A percentile compares a stretch with the other conserved stretches of the same genome.
Evolutionary conservation across 2,329 filamentous ascomycete genomes (phyloP).

Genomic region (Fusarium pseudograminearum): DNA sequence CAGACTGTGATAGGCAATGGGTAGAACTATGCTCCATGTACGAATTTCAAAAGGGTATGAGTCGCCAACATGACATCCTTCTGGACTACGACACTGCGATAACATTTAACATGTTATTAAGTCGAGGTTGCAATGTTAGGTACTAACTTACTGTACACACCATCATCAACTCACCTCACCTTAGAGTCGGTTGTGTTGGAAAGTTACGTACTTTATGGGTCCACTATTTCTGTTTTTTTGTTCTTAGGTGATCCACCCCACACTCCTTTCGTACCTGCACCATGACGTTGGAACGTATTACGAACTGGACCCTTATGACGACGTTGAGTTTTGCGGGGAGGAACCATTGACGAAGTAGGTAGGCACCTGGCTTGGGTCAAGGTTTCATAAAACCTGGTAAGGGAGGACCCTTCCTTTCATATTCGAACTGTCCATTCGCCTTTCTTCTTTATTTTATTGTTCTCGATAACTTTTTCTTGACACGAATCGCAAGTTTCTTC

Average conservation of each 20-base stretch:
- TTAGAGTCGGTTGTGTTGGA: not conserved
- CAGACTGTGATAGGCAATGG: not conserved
- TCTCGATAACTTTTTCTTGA: not conserved
- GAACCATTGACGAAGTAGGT: not conserved
- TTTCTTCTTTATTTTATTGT: not conserved
- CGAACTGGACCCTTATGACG: conserved; percentile 42
- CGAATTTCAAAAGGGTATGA: not conserved
- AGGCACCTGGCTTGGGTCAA: not conserved
- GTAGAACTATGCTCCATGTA: not conserved
- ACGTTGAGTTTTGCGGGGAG: conserved; percentile 22
- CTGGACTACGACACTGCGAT: not conserved
- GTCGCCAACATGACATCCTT: not conserved
- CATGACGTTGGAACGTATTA: conserved; percentile 30
- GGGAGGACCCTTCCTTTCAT: conserved; percentile 6
- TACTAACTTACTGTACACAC: not conserved
- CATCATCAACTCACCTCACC: not conserved
- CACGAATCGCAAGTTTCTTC: not conserved
- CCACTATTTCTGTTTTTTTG: not conserved
- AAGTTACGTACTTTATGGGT: not conserved
- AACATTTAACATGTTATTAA: not conserved
- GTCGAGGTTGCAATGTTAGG: not conserved
- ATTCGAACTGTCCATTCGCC: not conserved
- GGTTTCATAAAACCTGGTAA: conserved; percentile 12
- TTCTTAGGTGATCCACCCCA: not conserved
- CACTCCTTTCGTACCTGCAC: conserved; percentile 29